Evolutionary conservation across 2,329 filamentous ascomycete genomes (phyloP), one percentile per base, ranked within the genome.

Genomic region (Ophiocordyceps camponoti-rufipedis): DNA sequence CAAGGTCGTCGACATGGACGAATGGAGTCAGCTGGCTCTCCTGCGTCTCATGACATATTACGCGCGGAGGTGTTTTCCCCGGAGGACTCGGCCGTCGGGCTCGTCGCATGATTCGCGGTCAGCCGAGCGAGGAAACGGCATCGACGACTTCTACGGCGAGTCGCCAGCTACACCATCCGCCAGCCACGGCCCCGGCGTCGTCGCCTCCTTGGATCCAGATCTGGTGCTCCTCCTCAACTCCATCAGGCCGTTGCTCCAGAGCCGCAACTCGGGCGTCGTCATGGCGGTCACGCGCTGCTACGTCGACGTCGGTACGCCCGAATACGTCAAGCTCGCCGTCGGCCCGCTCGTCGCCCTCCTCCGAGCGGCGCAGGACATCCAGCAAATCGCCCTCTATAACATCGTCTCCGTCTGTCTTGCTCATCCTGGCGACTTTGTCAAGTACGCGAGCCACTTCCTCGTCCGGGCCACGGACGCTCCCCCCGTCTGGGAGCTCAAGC

Each of bases 1-100:
- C 60, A 94, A 95, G 67, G 67, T 96, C 45, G 86, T 95, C 23
- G 91, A 98, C 58, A 98, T 98, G 91, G 91, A 98, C 57, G 91
- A 98, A 64, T 98, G 91, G 91, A 84, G 87, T 40, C 91, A 98
- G 63, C 62, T 96, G 45, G 82, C 86, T 2, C 84, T 84, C 3
- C 58, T 98, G 53, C 75, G 79, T 38, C 68, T 98, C 51, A 80
- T 96, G 76, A 81, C 83, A 1, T 68, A 79, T 19, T 98, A 98
- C 60, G 79, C 85, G 2, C 77, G 91, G 46, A 83, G 76, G 57
- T 95, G 86, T 60, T 98, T 98, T 54, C 88, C 91, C 0, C 71
- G 72, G 46, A 73, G 74, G 57, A 82, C 69, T 9, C 78, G 35
- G n/a, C 16, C 35, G 8, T 39, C 13, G 9, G 14, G 33, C 3